Conservation (phyloP, 2,329 filamentous ascomycete genomes). For the Colletotrichum sp. region DNA sequence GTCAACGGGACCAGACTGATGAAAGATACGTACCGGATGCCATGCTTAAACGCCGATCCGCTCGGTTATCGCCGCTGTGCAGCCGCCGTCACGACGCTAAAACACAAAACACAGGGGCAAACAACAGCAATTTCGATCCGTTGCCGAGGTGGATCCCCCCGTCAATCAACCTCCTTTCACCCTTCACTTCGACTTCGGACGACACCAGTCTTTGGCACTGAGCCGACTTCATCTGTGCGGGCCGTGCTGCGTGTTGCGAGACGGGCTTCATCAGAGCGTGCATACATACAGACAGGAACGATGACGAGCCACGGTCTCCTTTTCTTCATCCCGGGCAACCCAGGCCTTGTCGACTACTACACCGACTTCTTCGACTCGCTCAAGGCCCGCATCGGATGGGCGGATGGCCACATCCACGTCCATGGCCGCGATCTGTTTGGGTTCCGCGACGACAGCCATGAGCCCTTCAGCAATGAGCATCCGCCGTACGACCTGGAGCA, state of each 20-base stretch:
- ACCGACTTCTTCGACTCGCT: conserved; percentile 62
- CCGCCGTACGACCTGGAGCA: conserved; percentile 57
- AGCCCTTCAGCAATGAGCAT: conserved; percentile 44
- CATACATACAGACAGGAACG: background rate
- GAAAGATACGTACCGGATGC: background rate
- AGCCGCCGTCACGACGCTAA: background rate
- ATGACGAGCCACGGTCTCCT: conserved; percentile 52
- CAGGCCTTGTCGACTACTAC: conserved; percentile 78
- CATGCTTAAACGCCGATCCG: conserved; percentile 1
- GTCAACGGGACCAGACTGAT: background rate
- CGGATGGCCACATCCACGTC: conserved; percentile 52
- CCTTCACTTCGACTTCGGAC: background rate
- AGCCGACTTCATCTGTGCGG: conserved; percentile 5
- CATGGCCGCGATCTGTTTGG: conserved; percentile 64
- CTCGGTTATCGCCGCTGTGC: background rate
- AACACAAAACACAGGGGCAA: background rate
- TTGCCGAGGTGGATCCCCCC: background rate
- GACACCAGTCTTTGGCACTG: background rate
- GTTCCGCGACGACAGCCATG: conserved; percentile 59
- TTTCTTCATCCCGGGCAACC: conserved; percentile 79
- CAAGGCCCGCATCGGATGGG: conserved; percentile 27
- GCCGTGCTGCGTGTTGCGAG: conserved; percentile 9
- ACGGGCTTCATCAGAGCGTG: background rate
- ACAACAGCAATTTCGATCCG: background rate
- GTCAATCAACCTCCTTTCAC: background rate